A percentile compares a stretch with the other conserved stretches of the same genome.
Evolutionary conservation across 768 basidiomycete genomes (phyloP).

Genomic region (Mycena metata): DNA sequence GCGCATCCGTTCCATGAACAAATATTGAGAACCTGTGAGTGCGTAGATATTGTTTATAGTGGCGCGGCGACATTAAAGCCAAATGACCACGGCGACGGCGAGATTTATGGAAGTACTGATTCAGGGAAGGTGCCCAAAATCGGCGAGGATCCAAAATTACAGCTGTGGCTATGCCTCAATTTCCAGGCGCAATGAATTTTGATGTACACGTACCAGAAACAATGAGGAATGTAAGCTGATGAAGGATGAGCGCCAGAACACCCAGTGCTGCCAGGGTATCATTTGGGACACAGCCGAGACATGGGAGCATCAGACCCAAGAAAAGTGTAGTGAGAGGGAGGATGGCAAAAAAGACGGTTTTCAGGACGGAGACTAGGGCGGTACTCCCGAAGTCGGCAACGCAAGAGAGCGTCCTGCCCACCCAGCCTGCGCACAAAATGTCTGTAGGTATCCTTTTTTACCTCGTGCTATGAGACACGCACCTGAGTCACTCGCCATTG

Average conservation of each 20-base stretch:
- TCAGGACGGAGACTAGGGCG: neutral
- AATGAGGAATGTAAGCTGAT: neutral
- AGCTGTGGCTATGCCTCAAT: neutral
- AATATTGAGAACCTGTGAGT: conserved; percentile 10
- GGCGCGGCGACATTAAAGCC: conserved; percentile 8
- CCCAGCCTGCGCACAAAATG: neutral
- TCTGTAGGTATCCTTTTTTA: neutral
- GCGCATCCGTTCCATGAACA: conserved; percentile 9
- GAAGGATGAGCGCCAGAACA: neutral
- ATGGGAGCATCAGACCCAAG: neutral
- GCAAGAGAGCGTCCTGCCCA: conserved; percentile 4
- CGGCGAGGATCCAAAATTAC: conserved; percentile 6
- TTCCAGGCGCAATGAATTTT: no score
- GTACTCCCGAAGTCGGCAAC: conserved; percentile 1
- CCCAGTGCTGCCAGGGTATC: neutral
- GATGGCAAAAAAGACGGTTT: conserved; percentile 5
- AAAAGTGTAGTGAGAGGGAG: conserved; percentile 6
- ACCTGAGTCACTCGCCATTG: conserved; percentile 1
- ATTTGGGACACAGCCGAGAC: conserved; percentile 4
- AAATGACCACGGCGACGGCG: conserved; percentile 7
- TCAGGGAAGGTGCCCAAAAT: conserved; percentile 11
- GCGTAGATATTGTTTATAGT: conserved; percentile 5
- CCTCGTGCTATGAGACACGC: neutral
- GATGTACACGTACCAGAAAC: conserved; percentile 5
- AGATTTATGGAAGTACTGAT: conserved; percentile 15